phyloP scores from a whole-genome alignment of 768 basidiomycete genomes.

The Suillus paluster region DNA sequence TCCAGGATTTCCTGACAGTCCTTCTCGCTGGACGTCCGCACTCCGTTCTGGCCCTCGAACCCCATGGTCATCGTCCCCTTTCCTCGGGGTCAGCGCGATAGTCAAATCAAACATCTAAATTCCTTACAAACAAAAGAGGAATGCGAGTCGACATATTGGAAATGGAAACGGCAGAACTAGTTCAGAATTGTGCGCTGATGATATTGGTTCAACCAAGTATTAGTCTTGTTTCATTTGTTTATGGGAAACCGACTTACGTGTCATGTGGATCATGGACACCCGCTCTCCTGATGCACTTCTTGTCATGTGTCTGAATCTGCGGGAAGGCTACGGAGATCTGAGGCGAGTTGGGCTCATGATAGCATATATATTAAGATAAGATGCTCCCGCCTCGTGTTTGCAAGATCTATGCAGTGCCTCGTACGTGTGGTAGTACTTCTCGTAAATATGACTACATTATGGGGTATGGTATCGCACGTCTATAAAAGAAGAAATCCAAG shows the following conservation, averaged over 20 bases:
- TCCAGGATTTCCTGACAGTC: conserved; percentile 51
- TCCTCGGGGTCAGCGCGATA: not conserved
- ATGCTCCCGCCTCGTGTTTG: not conserved
- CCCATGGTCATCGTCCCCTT: conserved; percentile 58
- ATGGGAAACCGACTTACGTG: not conserved
- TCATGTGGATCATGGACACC: not conserved
- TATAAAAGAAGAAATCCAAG: not conserved
- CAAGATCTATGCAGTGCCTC: not conserved
- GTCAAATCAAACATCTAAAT: not conserved
- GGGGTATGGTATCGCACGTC: not conserved
- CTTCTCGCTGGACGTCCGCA: conserved; percentile 39
- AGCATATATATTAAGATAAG: not conserved
- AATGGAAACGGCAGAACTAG: not conserved
- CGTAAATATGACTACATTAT: not conserved
- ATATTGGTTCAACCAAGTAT: not conserved
- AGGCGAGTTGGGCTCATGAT: not conserved
- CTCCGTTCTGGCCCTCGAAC: conserved; percentile 44
- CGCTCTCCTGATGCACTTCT: not conserved
- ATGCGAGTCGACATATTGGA: conserved; percentile 10
- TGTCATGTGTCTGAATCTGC: not conserved
- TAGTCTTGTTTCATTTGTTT: not conserved
- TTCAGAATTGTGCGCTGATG: not conserved
- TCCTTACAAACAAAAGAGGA: conserved; percentile 13
- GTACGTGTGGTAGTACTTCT: not conserved
- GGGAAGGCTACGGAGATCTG: not conserved